Evolutionary conservation across 2,329 filamentous ascomycete genomes (phyloP), one percentile per base, ranked within the genome.

Genomic region (Sphaceloma murrayae): DNA sequence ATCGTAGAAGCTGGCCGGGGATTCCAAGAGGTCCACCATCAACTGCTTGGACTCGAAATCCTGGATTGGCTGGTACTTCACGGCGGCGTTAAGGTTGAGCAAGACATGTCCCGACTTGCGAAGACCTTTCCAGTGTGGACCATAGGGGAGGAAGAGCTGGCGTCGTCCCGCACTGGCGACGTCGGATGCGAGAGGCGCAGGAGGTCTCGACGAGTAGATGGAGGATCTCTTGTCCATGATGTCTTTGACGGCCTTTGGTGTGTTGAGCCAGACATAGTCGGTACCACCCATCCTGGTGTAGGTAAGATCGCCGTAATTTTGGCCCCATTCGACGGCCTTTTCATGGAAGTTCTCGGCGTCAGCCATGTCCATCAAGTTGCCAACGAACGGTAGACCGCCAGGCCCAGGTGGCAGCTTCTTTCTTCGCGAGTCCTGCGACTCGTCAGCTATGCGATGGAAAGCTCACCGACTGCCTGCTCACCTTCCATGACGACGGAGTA

Each of bases 191-290:
- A 66, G 48, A 1, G 62, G 62, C 2, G 53, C 43, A 9, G 48
- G 52, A 5, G 21, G 56, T 46, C 34, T 54, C 49, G 30, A 50
- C 1, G 49, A 52, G 34, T 52, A 53, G 22, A 47, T 51, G 10
- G 40, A 40, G 3, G 36, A 38, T 32, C 43, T 19, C 30, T 52
- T 53, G 45, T 53, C 51, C 50, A 53, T 47, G 19, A 53, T 39
- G 22, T 54, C 51, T 34, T 52, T 53, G 22, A 52, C 49, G 13
- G 48, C 38, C 14, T 45, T 34, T 3, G 19, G 56, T 50, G 5
- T 56, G 46, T 57, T 62, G 5, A 67, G 54, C 61, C 61, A 66
- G 30, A 66, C 56, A 45, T 59, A 66, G 49, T 65, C 62, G 22
- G 60, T 56, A 18, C 58, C 62, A 10, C 64, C 63, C 7, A 66